Base-by-base conservation (phyloP, 176 grass and related monocot genomes). In the Lolium rigidum region DNA sequence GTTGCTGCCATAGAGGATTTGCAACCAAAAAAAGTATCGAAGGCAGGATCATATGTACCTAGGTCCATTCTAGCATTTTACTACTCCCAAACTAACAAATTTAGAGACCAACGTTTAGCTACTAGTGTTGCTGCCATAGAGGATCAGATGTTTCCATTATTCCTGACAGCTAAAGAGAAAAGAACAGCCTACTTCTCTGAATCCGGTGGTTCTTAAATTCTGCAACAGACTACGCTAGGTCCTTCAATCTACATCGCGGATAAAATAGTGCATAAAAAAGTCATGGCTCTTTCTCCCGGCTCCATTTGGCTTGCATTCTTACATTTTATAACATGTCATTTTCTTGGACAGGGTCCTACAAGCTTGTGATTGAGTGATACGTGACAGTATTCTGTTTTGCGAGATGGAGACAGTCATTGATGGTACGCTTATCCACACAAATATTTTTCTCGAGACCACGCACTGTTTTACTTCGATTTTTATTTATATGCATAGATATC, bases 171-270 rank as follows among this genome's bases (percentile, higher is more conserved):
- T 14, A 22, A 80, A 57, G 47, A 35, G 47, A 41, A 65, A 69
- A 84, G 81, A 56, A 85, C 31, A 25, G n/a, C 57, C 47, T 57
- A 73, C 71, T 88, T n/a, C 66, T 84, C 66, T 74, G 43, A 79
- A 21, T 44, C 41, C 20, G 11, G 26, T 7, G 5, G 20, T 55
- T 76, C n/a, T 76, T 64, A 38, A 67, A 65, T 38, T 15, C 57
- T 10, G 31, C 16, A 52, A n/a, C n/a, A n/a, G n/a, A n/a, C n/a
- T n/a, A n/a, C n/a, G n/a, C n/a, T n/a, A n/a, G n/a, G n/a, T n/a
- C n/a, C n/a, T n/a, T n/a, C n/a, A n/a, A n/a, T n/a, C n/a, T n/a
- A n/a, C n/a, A n/a, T n/a, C n/a, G n/a, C n/a, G n/a, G n/a, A n/a
- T n/a, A n/a, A n/a, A n/a, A n/a, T n/a, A n/a, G n/a, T n/a, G n/a